Percentiles rank a stretch among this genome's conserved stretches.
phyloP scores from a whole-genome alignment of 495 filamentous ascomycete genomes.

The Neurospora sp. region DNA sequence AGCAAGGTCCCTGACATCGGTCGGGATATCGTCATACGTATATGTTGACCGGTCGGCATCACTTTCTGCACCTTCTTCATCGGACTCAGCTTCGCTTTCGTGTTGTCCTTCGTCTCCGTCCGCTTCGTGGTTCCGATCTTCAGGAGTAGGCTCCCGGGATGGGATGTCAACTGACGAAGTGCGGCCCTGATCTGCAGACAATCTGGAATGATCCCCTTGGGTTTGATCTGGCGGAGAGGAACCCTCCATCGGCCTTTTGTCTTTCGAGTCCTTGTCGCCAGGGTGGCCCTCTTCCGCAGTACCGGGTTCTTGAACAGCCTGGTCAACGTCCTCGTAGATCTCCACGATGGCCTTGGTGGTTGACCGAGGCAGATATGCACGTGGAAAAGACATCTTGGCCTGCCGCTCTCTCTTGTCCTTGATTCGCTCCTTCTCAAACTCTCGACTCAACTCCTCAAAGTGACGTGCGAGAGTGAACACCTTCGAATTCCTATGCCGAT shows the following conservation, averaged over 20 bases:
- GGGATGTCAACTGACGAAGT: conserved; percentile 14
- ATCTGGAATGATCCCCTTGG: neutral
- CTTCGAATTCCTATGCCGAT: conserved; percentile 60
- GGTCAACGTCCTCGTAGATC: conserved; percentile 84
- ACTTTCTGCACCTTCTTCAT: conserved; percentile 60
- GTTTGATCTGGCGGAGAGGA: conserved; percentile 18
- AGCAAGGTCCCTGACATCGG: conserved; percentile 41
- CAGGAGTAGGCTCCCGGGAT: conserved; percentile 18
- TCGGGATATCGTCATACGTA: conserved; percentile 50
- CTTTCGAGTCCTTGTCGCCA: conserved; percentile 11
- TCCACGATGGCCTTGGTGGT: conserved; percentile 95
- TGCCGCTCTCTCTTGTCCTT: conserved; percentile 74
- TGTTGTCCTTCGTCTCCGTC: conserved; percentile 41
- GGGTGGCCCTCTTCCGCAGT: conserved; percentile 53
- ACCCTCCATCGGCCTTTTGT: conserved; percentile 7
- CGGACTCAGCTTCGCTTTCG: conserved; percentile 47
- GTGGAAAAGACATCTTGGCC: conserved; percentile 66
- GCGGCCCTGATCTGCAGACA: neutral
- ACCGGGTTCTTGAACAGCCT: conserved; percentile 81
- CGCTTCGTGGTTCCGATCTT: conserved; percentile 33
- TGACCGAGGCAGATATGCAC: conserved; percentile 71
- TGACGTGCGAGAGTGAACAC: conserved; percentile 87
- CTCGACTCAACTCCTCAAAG: conserved; percentile 90
- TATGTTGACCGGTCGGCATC: conserved; percentile 51
- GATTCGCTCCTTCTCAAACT: conserved; percentile 91